phyloP scores from a whole-genome alignment of 2,329 filamentous ascomycete genomes.

The Cladosporium sp. region DNA sequence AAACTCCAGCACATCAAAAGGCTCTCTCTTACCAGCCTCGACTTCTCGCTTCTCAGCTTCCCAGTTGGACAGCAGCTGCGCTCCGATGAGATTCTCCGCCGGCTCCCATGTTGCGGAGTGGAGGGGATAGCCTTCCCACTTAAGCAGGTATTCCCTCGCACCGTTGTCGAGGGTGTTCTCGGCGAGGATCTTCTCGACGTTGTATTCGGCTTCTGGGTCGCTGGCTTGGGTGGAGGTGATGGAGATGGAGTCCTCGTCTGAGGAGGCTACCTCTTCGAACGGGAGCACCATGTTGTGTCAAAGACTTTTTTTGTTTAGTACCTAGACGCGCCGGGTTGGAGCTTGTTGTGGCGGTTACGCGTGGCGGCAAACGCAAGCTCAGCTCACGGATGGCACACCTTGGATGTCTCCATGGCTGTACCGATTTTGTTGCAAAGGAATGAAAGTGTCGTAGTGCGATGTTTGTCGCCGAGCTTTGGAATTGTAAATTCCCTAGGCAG shows the following conservation, averaged over 20 bases:
- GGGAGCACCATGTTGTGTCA: neutral
- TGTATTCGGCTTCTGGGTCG: conserved; percentile 28
- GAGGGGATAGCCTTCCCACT: conserved; percentile 36
- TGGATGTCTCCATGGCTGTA: neutral
- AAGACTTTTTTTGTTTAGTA: neutral
- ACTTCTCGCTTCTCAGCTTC: conserved; percentile 20
- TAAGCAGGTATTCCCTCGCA: conserved; percentile 29
- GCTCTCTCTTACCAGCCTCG: neutral
- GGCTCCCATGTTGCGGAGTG: conserved; percentile 35
- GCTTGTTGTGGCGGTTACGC: neutral
- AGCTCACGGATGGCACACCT: neutral
- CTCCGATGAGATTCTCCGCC: conserved; percentile 21
- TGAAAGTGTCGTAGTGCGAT: neutral
- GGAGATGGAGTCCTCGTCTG: conserved; percentile 32
- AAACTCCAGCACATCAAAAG: conserved; percentile 30
- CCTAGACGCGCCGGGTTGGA: neutral
- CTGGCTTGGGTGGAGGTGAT: conserved; percentile 29
- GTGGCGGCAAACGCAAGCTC: neutral
- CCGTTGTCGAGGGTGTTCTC: conserved; percentile 22
- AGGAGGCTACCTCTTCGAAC: conserved; percentile 22
- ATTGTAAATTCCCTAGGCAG: neutral
- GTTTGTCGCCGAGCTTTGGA: neutral
- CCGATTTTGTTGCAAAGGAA: neutral
- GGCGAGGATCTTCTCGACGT: conserved; percentile 35
- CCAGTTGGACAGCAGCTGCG: conserved; percentile 27